Conservation (phyloP, 169 alveolate genomes). For the Babesia caballi region DNA sequence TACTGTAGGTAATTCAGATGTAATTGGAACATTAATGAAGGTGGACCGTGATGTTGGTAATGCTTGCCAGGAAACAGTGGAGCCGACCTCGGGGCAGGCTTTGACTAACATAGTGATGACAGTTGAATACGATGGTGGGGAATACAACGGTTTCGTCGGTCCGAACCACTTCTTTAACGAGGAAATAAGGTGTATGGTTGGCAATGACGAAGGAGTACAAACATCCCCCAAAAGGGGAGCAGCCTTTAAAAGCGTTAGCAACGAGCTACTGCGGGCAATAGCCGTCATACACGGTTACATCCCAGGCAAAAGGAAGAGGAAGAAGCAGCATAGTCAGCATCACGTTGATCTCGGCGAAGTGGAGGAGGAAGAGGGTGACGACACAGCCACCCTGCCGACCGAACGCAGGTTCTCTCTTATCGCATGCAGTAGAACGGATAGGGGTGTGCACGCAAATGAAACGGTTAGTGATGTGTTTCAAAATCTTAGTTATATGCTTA, state of each 20-base stretch:
- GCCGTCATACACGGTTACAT: constrained; percentile 67
- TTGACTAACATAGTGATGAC: constrained; percentile 66
- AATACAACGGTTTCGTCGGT: constrained; percentile 72
- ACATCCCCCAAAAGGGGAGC: neutral
- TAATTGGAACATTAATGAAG: too few species aligned
- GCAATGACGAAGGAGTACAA: constrained; percentile 8
- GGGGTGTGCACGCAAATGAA: constrained; percentile 75
- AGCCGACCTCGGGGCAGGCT: constrained; percentile 3
- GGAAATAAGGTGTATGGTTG: neutral
- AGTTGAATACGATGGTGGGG: constrained; percentile 71
- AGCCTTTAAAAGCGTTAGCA: constrained; percentile 42
- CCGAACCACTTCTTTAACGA: constrained; percentile 51
- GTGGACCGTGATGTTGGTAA: too few species aligned
- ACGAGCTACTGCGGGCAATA: constrained; percentile 59
- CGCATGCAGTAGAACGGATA: constrained; percentile 76
- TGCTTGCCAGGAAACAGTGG: too few species aligned
- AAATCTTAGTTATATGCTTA: neutral
- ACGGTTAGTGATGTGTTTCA: constrained; percentile 20
- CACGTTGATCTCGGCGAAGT: neutral
- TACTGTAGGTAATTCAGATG: too few species aligned
- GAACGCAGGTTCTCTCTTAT: constrained; percentile 65
- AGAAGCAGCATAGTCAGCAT: neutral
- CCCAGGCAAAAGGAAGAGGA: constrained; percentile 8
- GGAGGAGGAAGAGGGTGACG: neutral
- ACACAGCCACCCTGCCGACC: neutral